Percentiles rank a stretch among this genome's conserved stretches.
phyloP scores from a whole-genome alignment of 768 basidiomycete species.

The Russula compacta region DNA sequence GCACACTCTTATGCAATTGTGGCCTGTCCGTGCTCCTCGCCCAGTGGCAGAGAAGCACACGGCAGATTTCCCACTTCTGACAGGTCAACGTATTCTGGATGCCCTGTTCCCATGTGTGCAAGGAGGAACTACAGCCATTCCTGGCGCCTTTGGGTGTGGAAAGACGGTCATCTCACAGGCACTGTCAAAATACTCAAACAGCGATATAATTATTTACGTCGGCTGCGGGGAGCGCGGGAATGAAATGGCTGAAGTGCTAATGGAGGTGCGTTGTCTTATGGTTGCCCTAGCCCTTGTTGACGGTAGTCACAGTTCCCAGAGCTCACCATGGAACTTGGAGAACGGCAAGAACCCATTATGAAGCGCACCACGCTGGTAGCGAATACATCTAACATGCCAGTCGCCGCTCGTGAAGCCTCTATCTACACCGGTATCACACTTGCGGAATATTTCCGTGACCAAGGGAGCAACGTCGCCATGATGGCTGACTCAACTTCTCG shows the following conservation, averaged over 20 bases:
- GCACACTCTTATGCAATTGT: slow-evolving; percentile 95
- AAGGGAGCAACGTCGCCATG: slow-evolving; percentile 96
- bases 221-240: slow-evolving; percentile 99
- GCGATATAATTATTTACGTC: slow-evolving; percentile 98
- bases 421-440: slow-evolving; percentile 99
- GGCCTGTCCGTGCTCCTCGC: slow-evolving; percentile 97
- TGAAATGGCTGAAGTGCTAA: slow-evolving; percentile 98
- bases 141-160: slow-evolving; percentile 97
- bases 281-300: slow-evolving; percentile 13
- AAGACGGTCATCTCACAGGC: slow-evolving; percentile 99
- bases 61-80: slow-evolving; percentile 84
- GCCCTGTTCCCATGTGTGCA: slow-evolving; percentile 98
- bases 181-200: slow-evolving; percentile 97
- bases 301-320: slow-evolving; percentile 57
- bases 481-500: slow-evolving; percentile 99
- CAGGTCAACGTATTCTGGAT: slow-evolving; percentile 95
- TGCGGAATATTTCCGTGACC: slow-evolving; percentile 99
- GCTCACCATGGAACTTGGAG: slow-evolving; percentile 83
- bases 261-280: slow-evolving; percentile 54
- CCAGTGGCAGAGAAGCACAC: slow-evolving; percentile 94
- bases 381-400: slow-evolving; percentile 99
- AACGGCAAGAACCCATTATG: slow-evolving; percentile 99
- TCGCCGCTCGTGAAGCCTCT: slow-evolving; percentile 97
- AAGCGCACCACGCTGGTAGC: slow-evolving; percentile 98
- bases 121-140: slow-evolving; percentile 94